phyloP scores from a whole-genome alignment of 108 stramenopile species.

The Parmales sp. region DNA sequence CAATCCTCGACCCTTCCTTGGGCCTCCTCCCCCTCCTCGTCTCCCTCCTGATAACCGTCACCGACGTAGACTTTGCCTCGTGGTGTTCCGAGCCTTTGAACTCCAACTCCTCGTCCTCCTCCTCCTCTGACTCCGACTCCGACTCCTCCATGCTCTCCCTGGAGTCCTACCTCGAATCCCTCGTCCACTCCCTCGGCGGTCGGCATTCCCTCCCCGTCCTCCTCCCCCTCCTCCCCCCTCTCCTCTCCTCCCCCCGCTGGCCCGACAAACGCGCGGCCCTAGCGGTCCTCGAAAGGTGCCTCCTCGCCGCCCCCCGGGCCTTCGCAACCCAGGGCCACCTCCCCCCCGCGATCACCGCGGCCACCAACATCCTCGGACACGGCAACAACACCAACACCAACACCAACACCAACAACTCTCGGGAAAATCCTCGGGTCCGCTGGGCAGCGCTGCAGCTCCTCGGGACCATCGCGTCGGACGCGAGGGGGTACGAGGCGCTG shows the following conservation, averaged over 20 bases:
- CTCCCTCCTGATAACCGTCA: not conserved
- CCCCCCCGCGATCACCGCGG: slow-evolving; percentile 14
- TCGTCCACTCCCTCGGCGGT: slow-evolving; percentile 44
- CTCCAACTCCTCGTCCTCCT: not conserved
- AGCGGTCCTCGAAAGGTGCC: slow-evolving; percentile 43
- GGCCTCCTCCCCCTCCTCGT: not conserved
- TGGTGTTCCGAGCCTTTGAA: not conserved
- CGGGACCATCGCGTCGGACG: slow-evolving; percentile 29
- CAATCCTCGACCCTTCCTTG: not conserved
- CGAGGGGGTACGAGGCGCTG: slow-evolving; percentile 19
- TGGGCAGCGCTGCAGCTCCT: slow-evolving; percentile 56
- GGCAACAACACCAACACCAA: too few species aligned
- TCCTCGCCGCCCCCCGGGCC: slow-evolving; percentile 46
- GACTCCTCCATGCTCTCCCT: slow-evolving; percentile 38
- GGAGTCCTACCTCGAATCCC: slow-evolving; percentile 40
- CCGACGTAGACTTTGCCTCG: not conserved
- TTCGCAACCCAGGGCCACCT: slow-evolving; percentile 43
- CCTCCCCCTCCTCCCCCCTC: not conserved
- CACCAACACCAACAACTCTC: slow-evolving; percentile 11
- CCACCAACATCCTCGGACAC: not conserved
- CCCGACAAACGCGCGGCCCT: slow-evolving; percentile 36
- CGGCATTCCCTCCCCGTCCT: slow-evolving; percentile 18
- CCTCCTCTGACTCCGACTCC: slow-evolving; percentile 26
- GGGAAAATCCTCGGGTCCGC: slow-evolving; percentile 44
- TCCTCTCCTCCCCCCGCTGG: slow-evolving; percentile 33